phyloP scores from a whole-genome alignment of 2,329 filamentous ascomycete genomes.

The Cladosporium sp. region DNA sequence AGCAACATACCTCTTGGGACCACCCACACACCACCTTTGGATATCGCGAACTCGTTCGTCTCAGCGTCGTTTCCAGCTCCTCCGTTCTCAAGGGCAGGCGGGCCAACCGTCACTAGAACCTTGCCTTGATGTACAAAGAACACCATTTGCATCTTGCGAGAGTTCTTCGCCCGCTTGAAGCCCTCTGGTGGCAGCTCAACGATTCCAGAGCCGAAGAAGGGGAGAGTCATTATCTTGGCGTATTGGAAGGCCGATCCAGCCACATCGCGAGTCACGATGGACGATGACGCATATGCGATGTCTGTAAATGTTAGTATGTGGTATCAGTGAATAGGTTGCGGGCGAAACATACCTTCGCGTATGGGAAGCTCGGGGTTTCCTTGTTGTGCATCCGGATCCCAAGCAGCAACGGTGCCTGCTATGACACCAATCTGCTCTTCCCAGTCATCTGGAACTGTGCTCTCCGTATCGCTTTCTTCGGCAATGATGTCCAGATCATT shows the following conservation, averaged over 20 bases:
- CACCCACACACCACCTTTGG: slow-evolving; percentile 87
- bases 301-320: slow-evolving; percentile 42
- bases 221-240: slow-evolving; percentile 78
- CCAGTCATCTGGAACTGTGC: slow-evolving; percentile 65
- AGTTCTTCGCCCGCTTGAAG: slow-evolving; percentile 87
- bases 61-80: slow-evolving; percentile 33
- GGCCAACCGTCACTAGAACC: slow-evolving; percentile 71
- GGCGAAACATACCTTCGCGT: slow-evolving; percentile 37
- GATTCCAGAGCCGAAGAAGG: slow-evolving; percentile 86
- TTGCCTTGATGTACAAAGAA: slow-evolving; percentile 88
- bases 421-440: slow-evolving; percentile 67
- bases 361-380: slow-evolving; percentile 41
- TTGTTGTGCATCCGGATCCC: slow-evolving; percentile 39
- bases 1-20: slow-evolving; percentile 79
- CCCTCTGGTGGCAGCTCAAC: slow-evolving; percentile 83
- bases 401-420: slow-evolving; percentile 63
- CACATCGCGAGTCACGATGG: slow-evolving; percentile 59
- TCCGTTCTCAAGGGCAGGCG: slow-evolving; percentile 18
- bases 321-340: background rate
- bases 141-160: slow-evolving; percentile 92
- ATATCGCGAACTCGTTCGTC: slow-evolving; percentile 75
- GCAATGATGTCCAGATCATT: slow-evolving; percentile 38
- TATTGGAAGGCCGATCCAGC: slow-evolving; percentile 75
- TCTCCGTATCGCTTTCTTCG: slow-evolving; percentile 52
- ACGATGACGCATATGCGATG: slow-evolving; percentile 59